phyloP scores from a whole-genome alignment of 2,329 filamentous ascomycete species.

The Pseudopyrenochaeta lycopersici region DNA sequence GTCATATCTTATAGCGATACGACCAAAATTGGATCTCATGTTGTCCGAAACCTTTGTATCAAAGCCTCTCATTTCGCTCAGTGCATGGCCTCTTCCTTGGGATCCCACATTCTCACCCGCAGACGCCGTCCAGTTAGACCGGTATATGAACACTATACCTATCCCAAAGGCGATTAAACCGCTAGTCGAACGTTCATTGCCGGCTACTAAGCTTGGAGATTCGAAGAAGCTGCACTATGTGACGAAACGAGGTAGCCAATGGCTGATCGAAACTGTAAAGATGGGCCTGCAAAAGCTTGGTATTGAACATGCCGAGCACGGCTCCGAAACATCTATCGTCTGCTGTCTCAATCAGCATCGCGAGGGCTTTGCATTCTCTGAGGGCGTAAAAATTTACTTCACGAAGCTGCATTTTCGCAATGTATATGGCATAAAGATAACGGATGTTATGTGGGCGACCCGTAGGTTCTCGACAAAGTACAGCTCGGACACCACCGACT shows the following conservation, averaged over 20 bases:
- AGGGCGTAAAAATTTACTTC: constrained; percentile 33
- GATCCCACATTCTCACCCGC: constrained; percentile 34
- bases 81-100: constrained; percentile 36
- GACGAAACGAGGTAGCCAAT: constrained; percentile 32
- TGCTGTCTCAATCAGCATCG: constrained; percentile 33
- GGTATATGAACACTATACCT: constrained; percentile 19
- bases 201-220: constrained; percentile 24
- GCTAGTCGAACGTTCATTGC: constrained; percentile 17
- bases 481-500: constrained; percentile 21
- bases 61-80: constrained; percentile 28
- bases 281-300: constrained; percentile 28
- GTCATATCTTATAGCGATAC: background rate
- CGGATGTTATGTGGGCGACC: constrained; percentile 28
- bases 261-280: constrained; percentile 37
- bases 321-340: constrained; percentile 20
- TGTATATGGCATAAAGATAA: constrained; percentile 32
- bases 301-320: constrained; percentile 32
- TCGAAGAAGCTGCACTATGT: constrained; percentile 37
- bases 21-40: constrained; percentile 14
- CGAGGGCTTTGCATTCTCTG: constrained; percentile 28
- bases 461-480: constrained; percentile 8
- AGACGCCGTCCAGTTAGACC: constrained; percentile 27
- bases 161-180: constrained; percentile 2
- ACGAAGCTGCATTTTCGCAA: constrained; percentile 37
- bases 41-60: constrained; percentile 31